These are phyloP conservation scores for Ophiostoma novo-ulmi DNA, from an alignment of 2,329 filamentous ascomycete genomes.

Conservation along the genomic window DNA sequence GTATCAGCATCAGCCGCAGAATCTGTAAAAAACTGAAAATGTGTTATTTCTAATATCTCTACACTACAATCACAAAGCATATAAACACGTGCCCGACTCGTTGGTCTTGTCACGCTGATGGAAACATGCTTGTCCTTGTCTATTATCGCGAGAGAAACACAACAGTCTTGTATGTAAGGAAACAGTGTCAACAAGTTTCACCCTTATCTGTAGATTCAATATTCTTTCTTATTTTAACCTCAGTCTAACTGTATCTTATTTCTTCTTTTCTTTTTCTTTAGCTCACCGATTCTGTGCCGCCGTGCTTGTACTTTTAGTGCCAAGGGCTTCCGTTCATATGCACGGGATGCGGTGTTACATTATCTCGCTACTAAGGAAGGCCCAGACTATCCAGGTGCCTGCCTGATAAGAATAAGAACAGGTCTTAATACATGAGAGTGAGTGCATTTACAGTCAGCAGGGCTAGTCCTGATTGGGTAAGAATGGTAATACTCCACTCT, in stretches of 20 bases:
- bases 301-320: neutral
- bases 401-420: neutral
- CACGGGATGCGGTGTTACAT: conserved; percentile 6
- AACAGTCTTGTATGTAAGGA: conserved; percentile 5
- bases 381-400: neutral
- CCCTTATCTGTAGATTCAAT: neutral
- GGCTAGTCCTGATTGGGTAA: neutral
- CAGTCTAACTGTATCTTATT: neutral
- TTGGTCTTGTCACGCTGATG: neutral
- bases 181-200: neutral
- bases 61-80: neutral
- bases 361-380: neutral
- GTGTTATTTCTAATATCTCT: neutral
- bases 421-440: neutral
- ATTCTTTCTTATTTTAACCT: neutral
- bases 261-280: neutral
- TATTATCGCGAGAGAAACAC: neutral
- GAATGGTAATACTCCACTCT: neutral
- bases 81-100: neutral
- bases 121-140: conserved; percentile 2
- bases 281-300: neutral
- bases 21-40: neutral
- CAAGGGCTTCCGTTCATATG: neutral
- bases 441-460: neutral
- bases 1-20: neutral